Conservation (phyloP, 2,329 filamentous ascomycete genomes). For the Myriosclerotinia duriaeana region DNA sequence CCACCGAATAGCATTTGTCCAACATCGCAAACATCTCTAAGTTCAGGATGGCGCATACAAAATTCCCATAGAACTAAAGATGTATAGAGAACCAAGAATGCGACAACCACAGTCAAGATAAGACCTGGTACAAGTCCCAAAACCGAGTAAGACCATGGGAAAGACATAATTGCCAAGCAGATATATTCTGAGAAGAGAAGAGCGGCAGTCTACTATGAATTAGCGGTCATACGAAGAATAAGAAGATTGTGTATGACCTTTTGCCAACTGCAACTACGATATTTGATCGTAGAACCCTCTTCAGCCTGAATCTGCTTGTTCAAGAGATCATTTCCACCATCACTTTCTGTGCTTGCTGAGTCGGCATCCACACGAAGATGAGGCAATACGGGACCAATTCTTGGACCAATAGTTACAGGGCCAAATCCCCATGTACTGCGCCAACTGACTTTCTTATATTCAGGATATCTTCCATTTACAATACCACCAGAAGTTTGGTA, state of each 20-base stretch:
- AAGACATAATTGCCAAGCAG: slow-evolving; percentile 89
- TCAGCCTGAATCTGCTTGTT: slow-evolving; percentile 75
- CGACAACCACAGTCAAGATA: slow-evolving; percentile 78
- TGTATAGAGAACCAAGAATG: slow-evolving; percentile 79
- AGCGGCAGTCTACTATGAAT: slow-evolving; percentile 64
- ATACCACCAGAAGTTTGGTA: background rate
- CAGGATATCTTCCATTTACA: background rate
- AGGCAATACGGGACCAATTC: slow-evolving; percentile 39
- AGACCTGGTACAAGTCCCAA: slow-evolving; percentile 84
- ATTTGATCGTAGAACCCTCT: slow-evolving; percentile 77
- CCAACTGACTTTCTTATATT: slow-evolving; percentile 16
- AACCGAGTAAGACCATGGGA: slow-evolving; percentile 87
- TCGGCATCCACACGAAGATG: slow-evolving; percentile 37
- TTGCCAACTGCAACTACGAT: slow-evolving; percentile 90
- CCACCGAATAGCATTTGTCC: slow-evolving; percentile 94
- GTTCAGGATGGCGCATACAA: slow-evolving; percentile 84
- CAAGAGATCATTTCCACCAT: slow-evolving; percentile 37
- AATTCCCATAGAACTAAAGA: slow-evolving; percentile 73
- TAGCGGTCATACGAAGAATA: background rate
- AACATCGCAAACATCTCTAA: slow-evolving; percentile 90
- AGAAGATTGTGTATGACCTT: slow-evolving; percentile 55
- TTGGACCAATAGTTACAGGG: slow-evolving; percentile 27
- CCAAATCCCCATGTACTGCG: slow-evolving; percentile 18
- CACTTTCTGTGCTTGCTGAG: slow-evolving; percentile 25
- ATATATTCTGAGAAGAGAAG: slow-evolving; percentile 95